phyloP scores from a whole-genome alignment of 306 rosid species.

The Cucurbita argyrosperma region DNA sequence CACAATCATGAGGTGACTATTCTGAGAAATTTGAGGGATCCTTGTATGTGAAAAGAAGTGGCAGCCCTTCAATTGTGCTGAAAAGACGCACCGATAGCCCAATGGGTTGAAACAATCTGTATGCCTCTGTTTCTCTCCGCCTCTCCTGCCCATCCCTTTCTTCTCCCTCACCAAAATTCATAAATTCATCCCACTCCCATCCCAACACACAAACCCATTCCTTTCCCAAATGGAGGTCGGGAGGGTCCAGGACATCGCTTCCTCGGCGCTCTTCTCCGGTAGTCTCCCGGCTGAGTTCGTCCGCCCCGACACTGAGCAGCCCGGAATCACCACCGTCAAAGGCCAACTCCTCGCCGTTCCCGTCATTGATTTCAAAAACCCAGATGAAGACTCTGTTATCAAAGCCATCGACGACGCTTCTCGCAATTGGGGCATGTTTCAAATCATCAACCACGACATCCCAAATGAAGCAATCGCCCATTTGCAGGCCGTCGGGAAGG shows the following conservation, averaged over 20 bases:
- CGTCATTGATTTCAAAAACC: slow-evolving; percentile 26
- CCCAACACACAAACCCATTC: no score
- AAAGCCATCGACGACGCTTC: slow-evolving; percentile 24
- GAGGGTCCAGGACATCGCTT: slow-evolving; percentile 47
- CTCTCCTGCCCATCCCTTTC: no score
- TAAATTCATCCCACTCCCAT: no score
- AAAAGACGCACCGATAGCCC: no score
- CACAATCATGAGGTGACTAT: no score
- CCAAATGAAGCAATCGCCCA: slow-evolving; percentile 31
- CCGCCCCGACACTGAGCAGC: slow-evolving; percentile 42
- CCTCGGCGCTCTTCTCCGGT: slow-evolving; percentile 1
- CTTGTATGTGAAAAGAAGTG: no score
- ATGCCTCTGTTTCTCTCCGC: no score
- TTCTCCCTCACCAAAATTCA: no score
- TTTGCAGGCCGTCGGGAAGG: slow-evolving; percentile 42
- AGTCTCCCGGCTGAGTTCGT: slow-evolving; percentile 33
- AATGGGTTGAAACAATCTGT: no score
- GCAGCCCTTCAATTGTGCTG: no score
- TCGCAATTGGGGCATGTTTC: slow-evolving; percentile 60
- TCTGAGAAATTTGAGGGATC: no score
- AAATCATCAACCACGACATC: slow-evolving; percentile 55
- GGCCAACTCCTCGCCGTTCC: slow-evolving; percentile 45
- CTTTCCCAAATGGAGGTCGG: slow-evolving; percentile 15
- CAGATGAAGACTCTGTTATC: slow-evolving; percentile 16
- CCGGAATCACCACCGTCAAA: slow-evolving; percentile 47